Evolutionary conservation across 228 moss, liverwort and hornwort species (phyloP), one percentile per base, ranked within the genome.

Genomic region (Sphagnum fallax): DNA sequence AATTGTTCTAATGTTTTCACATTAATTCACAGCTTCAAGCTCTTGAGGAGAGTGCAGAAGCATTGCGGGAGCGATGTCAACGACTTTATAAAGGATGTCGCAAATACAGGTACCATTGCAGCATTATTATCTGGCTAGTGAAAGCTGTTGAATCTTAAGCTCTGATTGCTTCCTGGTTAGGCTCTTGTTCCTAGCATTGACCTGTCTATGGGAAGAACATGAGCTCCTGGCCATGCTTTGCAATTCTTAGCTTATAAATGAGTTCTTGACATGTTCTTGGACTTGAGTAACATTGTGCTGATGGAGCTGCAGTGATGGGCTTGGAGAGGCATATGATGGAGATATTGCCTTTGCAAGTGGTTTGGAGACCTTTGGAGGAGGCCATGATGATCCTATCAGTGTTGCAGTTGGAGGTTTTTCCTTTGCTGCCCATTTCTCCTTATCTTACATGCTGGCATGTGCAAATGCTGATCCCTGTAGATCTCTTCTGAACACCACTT

Each of bases 341-440:
- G 93, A 98, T 69, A 87, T 90, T 71, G 86, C 87, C 59, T 98
- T 98, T 66, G 91, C 93, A 48, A 91, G 88, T 79, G 90, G 93
- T 59, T 73, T 98, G 69, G 97, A 91, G 75, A 79, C 81, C 57
- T 98, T 98, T 68, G 97, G 97, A 60, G 97, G 97, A 68, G 97
- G 97, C 70, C 88, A 93, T 67, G 97, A 98, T 71, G 97, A 98
- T 81, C 97, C 97, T 52, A 98, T 98, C 70, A 93, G 93, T 69
- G 90, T 98, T 63, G 93, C 97, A 50, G 93, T 98, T 52, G 97
- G 97, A 78, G 97, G 88, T 88, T 75, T 47, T 61, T 59, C 49
- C 51, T 52, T 62, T 9, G 2, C 32, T 32, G 32, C 32, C 32
- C 32, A 32, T 49, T 6, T 69, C 6, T 16, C 50, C 10, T 16